Evolutionary conservation across 768 basidiomycete genomes (phyloP), one percentile per base, ranked within the genome.

Genomic region (Exidia glandulosa): DNA sequence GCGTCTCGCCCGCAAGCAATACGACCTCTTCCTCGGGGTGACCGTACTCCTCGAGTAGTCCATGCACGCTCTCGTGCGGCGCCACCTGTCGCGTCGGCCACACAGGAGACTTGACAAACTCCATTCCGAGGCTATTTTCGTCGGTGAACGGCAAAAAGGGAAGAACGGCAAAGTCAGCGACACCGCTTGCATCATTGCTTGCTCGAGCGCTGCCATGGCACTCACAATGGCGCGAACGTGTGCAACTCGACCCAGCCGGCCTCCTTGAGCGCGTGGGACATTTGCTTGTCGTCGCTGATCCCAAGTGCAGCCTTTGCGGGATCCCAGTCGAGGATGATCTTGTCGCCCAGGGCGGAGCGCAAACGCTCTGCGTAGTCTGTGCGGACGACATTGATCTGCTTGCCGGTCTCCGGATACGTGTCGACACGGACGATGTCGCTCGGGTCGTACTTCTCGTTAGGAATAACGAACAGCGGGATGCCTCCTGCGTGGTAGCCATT

Each of bases 361-460:
- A 69, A 63, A 27, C 64, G 59, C n/a, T 58, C 55, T 25, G 58
- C 62, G n/a, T 66, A 58, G 14, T 48, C 63, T 25, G 66, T 66
- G 69, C 71, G 70, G 36, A 65, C 62, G 41, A 69, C 67, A 3
- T 58, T 33, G 30, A 31, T 29, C 25, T 34, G 9, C 36, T 62
- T 58, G 29, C 61, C 67, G 33, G n/a, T 62, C 30, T 45, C 58
- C 5, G 13, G 72, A 63, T 25, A 76, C 59, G 59, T 64, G 63
- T 78, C 75, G 36, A 78, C 75, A 25, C 78, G 74, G 31, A 69
- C 68, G 56, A 71, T 65, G 56, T 62, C 63, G 32, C 57, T 54
- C 16, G 75, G 74, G 57, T 78, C 78, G 47, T 76, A 79, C 65
- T 72, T 75, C 7, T 63, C 25, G 60, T 78, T 77, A 34, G 73